These are phyloP conservation scores for Rhodotorula sp. DNA, from an alignment of 1,284 basidiomycete genomes.

Conservation along the genomic window DNA sequence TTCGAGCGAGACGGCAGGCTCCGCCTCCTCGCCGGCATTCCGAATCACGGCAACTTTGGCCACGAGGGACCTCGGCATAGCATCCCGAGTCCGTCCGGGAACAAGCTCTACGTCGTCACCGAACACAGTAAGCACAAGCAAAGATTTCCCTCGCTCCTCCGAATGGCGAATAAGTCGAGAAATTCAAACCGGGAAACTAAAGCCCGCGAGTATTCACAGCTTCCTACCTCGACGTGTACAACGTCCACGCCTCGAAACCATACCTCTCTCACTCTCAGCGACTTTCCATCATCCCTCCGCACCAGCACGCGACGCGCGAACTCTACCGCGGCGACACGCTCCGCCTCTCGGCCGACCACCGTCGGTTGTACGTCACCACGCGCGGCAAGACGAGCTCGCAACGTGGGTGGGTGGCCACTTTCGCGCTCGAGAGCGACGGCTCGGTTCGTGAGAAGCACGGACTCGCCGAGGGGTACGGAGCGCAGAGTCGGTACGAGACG, in stretches of 20 bases:
- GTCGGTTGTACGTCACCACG: slow-evolving; percentile 50
- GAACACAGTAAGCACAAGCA: slow-evolving; percentile 41
- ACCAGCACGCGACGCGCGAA: slow-evolving; percentile 20
- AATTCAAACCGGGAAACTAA: not conserved
- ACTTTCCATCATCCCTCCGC: slow-evolving; percentile 39
- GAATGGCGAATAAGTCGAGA: not conserved
- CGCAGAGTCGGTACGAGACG: slow-evolving; percentile 44
- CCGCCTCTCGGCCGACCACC: slow-evolving; percentile 46
- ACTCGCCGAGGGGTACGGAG: slow-evolving; percentile 13
- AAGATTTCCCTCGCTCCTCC: too few species aligned
- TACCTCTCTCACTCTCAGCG: slow-evolving; percentile 39
- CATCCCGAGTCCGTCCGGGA: slow-evolving; percentile 49
- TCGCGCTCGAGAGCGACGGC: slow-evolving; percentile 43
- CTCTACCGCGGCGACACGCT: slow-evolving; percentile 52
- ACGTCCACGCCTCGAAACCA: slow-evolving; percentile 20
- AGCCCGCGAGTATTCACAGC: slow-evolving; percentile 17
- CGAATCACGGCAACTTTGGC: slow-evolving; percentile 44
- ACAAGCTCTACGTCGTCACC: slow-evolving; percentile 49
- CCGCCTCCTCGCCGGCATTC: slow-evolving; percentile 38
- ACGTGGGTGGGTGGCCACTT: slow-evolving; percentile 50
- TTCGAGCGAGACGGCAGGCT: slow-evolving; percentile 19
- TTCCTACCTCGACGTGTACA: slow-evolving; percentile 45
- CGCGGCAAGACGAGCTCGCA: slow-evolving; percentile 48
- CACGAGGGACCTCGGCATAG: slow-evolving; percentile 52
- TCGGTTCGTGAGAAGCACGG: not conserved